Evolutionary conservation across 2,329 filamentous ascomycete species (phyloP), one percentile per base, ranked within the genome.

Genomic region (Botrytis deweyae): DNA sequence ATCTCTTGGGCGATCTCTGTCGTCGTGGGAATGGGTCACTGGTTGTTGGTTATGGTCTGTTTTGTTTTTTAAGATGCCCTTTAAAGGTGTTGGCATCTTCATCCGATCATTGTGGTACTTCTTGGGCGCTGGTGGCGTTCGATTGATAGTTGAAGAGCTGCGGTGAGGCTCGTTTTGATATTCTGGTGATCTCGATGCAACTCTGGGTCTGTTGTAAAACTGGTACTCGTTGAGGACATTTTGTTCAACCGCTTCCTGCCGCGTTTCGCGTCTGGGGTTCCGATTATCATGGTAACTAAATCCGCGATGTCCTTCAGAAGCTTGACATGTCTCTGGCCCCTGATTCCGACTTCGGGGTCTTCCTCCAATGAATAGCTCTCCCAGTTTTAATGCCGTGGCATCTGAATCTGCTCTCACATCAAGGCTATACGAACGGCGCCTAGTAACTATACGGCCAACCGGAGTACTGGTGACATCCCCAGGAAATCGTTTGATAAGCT

Each of bases 401-500:
- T 42, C 66, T 18, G 52, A 42, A 40, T 69, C 38, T 8, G 36
- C n/a, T 25, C 6, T 58, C 10, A 33, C 18, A 0, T 69, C 52
- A 12, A 69, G 36, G 55, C 49, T 58, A 58, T 69, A 58, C 25
- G 52, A 69, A 33, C 36, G 66, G 7, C 25, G 22, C 36, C 49
- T 6, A 22, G 10, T 42, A 58, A 55, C 29, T n/a, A 58, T 58
- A 16, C 49, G 66, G 1, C 29, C 66, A 58, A 58, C 10, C 14
- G 49, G 38, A 33, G n/a, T 33, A 58, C 40, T 20, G 22, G 16
- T 25, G 29, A 58, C 8, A 29, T 33, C 18, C 18, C 66, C 66
- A 33, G 66, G 66, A 44, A 69, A 69, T 42, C 55, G 49, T 25
- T 69, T 58, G 10, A 69, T 44, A 9, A 69, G 66, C 66, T 69